Base-by-base conservation (phyloP, 2,329 filamentous ascomycete species). In the Aureobasidium sp. region DNA sequence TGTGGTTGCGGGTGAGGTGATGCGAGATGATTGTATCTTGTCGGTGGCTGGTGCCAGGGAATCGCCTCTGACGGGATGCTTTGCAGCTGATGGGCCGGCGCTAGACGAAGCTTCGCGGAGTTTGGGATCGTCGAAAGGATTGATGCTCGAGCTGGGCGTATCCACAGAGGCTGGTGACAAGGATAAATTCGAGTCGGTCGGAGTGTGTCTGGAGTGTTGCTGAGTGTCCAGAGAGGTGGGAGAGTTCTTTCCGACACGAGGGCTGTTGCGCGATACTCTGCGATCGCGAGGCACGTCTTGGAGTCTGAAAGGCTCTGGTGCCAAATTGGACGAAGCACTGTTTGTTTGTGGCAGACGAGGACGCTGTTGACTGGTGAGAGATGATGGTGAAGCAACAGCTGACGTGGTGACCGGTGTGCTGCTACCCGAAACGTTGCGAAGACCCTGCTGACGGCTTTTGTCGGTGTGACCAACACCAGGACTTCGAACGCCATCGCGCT, bases 211-310 rank as follows among this genome's bases (percentile, higher is more conserved):
- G 7, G 51, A 29, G 15, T 50, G 60, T 9, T 15, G 29, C n/a
- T 55, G 60, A 3, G 42, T 55, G 39, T 62, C 60, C 20, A 62
- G 12, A 1, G 42, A 46, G 0, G 60, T 41, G 32, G 60, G 60
- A 15, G 60, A 62, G 20, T 47, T 42, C 20, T 42, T 51, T 26
- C 42, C 29, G 20, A 50, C 76, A 71, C n/a, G 77, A 76, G 56
- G 73, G 29, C 36, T 61, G 34, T 59, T 47, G 36, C 63, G 51
- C 26, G 62, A 79, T 32, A 76, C 76, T 72, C 80, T 81, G 71
- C 80, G 82, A 69, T 80, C 83, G 73, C 86, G 88, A 0, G 91
- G 90, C 1, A 88, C 89, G 53, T 96, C 90, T 70, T 93, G 90
- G 47, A 94, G 75, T 74, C 87, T 90, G 75, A 92, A 92, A 9